These are phyloP conservation scores for Globisporangium iwayamae DNA, from an alignment of 352 stramenopile species.

Conservation along the genomic window DNA sequence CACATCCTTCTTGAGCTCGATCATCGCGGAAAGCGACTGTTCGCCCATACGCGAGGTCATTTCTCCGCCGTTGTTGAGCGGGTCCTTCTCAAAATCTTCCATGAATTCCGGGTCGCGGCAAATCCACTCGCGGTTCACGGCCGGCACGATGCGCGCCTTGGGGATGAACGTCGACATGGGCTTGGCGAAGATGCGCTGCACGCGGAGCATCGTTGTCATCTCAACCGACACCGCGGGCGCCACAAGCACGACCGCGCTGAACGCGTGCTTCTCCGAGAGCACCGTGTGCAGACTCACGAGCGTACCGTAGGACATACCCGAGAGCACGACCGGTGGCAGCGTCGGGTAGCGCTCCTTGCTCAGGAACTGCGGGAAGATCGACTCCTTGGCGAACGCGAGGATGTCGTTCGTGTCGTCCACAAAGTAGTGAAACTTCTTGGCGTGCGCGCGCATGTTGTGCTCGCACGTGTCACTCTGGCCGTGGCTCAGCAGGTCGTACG, in stretches of 20 bases:
- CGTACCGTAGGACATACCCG: constrained; percentile 31
- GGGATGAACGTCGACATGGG: constrained; percentile 20
- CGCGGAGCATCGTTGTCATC: constrained; percentile 9
- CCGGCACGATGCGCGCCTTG: constrained; percentile 27
- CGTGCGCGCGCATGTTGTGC: constrained; percentile 28
- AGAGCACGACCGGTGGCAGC: constrained; percentile 20
- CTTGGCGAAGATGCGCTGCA: constrained; percentile 21
- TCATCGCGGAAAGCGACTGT: constrained; percentile 35
- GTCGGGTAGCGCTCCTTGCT: background rate
- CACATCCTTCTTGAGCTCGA: constrained; percentile 23
- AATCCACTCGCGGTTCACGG: constrained; percentile 23
- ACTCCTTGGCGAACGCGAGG: constrained; percentile 30
- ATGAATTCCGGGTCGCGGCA: constrained; percentile 26
- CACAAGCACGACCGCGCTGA: constrained; percentile 25
- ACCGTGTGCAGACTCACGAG: constrained; percentile 31
- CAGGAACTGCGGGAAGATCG: constrained; percentile 28
- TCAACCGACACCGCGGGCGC: constrained; percentile 23
- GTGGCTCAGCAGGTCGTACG: constrained; percentile 49
- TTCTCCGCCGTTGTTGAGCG: constrained; percentile 28
- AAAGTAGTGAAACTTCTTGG: constrained; percentile 37
- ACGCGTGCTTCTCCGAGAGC: constrained; percentile 22
- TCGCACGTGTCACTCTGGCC: constrained; percentile 36
- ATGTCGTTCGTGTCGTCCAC: constrained; percentile 54
- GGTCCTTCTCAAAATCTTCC: constrained; percentile 28
- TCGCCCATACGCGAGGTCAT: constrained; percentile 43